Evolutionary conservation across 2,329 filamentous ascomycete species (phyloP).

Genomic region (Colletotrichum sp.): DNA sequence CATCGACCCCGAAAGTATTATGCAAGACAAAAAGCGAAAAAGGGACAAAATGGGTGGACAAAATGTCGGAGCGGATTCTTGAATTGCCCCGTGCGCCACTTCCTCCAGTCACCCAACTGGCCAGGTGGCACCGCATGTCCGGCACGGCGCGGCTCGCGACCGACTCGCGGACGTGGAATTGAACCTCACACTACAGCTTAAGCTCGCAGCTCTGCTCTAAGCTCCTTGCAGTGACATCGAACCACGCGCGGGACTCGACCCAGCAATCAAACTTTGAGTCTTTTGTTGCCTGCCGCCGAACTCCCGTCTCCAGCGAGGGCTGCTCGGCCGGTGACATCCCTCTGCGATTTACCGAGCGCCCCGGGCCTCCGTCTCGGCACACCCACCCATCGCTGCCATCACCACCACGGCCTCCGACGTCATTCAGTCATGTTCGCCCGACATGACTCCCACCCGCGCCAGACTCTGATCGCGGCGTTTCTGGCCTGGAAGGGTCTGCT

Average conservation of each 20-base stretch:
- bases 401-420: not conserved
- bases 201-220: not conserved
- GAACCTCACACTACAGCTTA: not conserved
- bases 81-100: not conserved
- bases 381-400: not conserved
- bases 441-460: slow-evolving; percentile 14
- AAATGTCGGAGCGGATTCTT: not conserved
- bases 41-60: not conserved
- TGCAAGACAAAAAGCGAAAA: not conserved
- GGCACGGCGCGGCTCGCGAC: not conserved
- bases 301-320: not conserved
- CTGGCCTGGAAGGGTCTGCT: slow-evolving; percentile 70
- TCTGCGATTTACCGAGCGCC: not conserved
- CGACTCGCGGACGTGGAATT: not conserved
- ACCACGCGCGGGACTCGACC: not conserved
- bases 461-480: slow-evolving; percentile 50
- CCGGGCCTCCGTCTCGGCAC: not conserved
- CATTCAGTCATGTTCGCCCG: slow-evolving; percentile 14
- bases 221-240: not conserved
- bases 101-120: not conserved
- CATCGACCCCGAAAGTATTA: not conserved
- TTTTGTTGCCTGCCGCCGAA: not conserved
- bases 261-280: not conserved
- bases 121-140: slow-evolving; percentile 1
- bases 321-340: not conserved